Evolutionary conservation across 495 filamentous ascomycete genomes (phyloP), one percentile per base, ranked within the genome.

Genomic region (Tuber microsphaerosporum): DNA sequence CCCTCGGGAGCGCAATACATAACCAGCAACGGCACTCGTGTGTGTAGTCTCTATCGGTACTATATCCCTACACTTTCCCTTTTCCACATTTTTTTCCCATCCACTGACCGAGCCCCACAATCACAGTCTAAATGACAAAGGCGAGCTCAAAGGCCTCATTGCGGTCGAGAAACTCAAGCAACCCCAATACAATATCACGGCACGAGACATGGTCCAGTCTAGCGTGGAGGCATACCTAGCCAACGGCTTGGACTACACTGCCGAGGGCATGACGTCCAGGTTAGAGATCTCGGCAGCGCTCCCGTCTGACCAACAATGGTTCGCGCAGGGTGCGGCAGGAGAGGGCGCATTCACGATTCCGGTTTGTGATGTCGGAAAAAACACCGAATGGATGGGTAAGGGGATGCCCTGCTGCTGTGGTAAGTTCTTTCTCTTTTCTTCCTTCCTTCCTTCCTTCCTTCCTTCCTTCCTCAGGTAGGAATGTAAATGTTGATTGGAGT

Each of bases 31-130:
- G 56, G 56, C 34, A 65, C 56, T 6, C 56, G 56, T 65, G 56
- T 65, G 26, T 65, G 56, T 14, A 34, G 56, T 65, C 56, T 65
- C 56, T 65, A 65, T 26, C 56, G 56, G 56, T 65, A 65, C 56
- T 65, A 65, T 19, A 14, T 31, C 14, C 26, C 56, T 2, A 14
- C 12, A 65, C 26, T 26, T 31, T 31, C 26, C 56, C 8, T 34
- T 16, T 16, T 7, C 6, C 26, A 16, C 1, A 1, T 17, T 65
- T 65, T 65, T 34, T 65, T 2, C 26, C 9, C 26, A 1, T 4
- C 1, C 17, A 65, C 56, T 65, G 31, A 65, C 56, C 56, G 34
- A 34, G 56, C 4, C 56, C 12, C 31, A 4, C 26, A 17, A 65
- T 2, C 26, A 17, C 56, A 65, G 56, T 31, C 56, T 65, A 10